These are phyloP conservation scores for Eutrema yunnanense DNA, from an alignment of 345 rosid genomes.

Conservation along the genomic window DNA sequence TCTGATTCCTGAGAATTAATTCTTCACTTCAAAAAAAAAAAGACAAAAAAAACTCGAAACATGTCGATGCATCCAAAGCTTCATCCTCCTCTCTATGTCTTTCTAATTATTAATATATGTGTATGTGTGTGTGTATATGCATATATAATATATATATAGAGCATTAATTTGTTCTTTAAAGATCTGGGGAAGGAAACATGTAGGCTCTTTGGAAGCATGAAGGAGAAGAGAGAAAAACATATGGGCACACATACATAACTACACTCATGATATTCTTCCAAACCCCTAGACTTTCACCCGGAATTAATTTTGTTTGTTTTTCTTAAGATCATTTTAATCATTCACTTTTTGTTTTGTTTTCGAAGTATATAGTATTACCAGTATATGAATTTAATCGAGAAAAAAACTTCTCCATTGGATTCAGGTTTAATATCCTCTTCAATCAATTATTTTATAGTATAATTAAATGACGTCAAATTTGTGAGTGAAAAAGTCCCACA, in stretches of 20 bases:
- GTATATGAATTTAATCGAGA: neutral
- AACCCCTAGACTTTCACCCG: constrained; percentile 25
- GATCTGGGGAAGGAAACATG: constrained; percentile 37
- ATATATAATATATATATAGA: neutral
- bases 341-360: neutral
- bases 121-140: neutral
- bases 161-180: neutral
- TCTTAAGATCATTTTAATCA: neutral
- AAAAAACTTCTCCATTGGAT: neutral
- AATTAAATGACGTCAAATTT: neutral
- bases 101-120: neutral
- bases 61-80: constrained; percentile 51
- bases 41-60: constrained; percentile 23
- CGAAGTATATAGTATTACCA: no score
- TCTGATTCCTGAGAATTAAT: constrained; percentile 23
- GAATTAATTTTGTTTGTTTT: neutral
- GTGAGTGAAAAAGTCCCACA: no score
- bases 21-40: constrained; percentile 23
- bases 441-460: neutral
- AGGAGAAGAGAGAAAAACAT: constrained; percentile 14
- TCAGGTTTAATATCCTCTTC: neutral
- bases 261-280: constrained; percentile 13
- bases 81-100: constrained; percentile 3
- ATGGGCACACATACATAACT: constrained; percentile 31
- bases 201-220: constrained; percentile 52